Evolutionary conservation across 2,329 filamentous ascomycete species (phyloP), one percentile per base, ranked within the genome.

Genomic region (Aspergillus vadensis): DNA sequence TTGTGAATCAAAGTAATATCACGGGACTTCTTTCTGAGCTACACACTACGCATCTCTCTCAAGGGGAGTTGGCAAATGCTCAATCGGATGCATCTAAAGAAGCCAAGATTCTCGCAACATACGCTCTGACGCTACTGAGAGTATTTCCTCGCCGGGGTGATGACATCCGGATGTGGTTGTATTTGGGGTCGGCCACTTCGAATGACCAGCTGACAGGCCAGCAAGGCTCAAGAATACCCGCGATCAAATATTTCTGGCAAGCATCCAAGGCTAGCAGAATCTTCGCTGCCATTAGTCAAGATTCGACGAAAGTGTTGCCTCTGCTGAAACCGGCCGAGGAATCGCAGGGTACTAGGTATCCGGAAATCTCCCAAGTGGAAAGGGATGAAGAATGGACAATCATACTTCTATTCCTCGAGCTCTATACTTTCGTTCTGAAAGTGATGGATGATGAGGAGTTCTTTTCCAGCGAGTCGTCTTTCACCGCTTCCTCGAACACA

Each of bases 391-490:
- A 98, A 72, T 99, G 95, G 95, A 88, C 90, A 17, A 88, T 95
- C 1, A 86, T 97, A 44, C 81, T 98, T 0, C 83, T 99, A 0
- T 98, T 99, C 71, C 83, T 99, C 5, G 95, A 99, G 69, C 84
- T 99, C 0, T 99, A 97, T 73, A 92, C 90, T 2, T 98, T 98
- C 72, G 87, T 97, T 2, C 81, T 98, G 12, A 90, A 95, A 67
- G 86, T 98, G 36, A 96, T 94, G 73, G 95, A 99, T 67, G 95
- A 99, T 65, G 94, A 98, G 66, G 95, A 99, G 69, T 99, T 99
- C 72, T 90, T 96, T 63, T 85, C 86, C 59, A 82, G 83, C 58
- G 78, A 85, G 63, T 78, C 75, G 41, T 79, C 81, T 25, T 66
- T 78, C 19, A 67, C 74, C n/a, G 72, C 79, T 73, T 27, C 78